Conservation (phyloP, 345 rosid species). For the Brassica rapa region DNA sequence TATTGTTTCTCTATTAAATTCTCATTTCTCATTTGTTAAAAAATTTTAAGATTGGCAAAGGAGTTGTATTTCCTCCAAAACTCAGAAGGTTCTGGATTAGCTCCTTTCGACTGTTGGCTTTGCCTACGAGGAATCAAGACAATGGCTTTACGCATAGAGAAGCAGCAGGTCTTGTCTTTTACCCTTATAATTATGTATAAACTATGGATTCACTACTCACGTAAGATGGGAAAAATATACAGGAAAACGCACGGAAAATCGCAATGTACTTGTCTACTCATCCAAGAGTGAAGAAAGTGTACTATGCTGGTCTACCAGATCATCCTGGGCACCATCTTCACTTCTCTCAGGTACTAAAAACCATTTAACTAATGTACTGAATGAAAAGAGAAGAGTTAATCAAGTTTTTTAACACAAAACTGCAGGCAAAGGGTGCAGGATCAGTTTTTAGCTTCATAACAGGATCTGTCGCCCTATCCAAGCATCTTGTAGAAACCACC, state of each 20-base stretch:
- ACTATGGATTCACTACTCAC: not conserved
- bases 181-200: not conserved
- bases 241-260: conserved; percentile 90
- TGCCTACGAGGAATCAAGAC: conserved; percentile 93
- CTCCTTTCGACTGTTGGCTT: conserved; percentile 98
- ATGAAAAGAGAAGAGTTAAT: not conserved
- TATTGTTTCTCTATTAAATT: not conserved
- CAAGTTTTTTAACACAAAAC: conserved; percentile 1
- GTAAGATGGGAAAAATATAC: not conserved
- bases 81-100: conserved; percentile 92
- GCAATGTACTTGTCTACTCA: conserved; percentile 81
- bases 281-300: conserved; percentile 81
- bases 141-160: conserved; percentile 88
- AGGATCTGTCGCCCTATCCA: conserved; percentile 84
- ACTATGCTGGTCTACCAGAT: conserved; percentile 80
- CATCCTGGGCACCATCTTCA: conserved; percentile 88
- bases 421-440: conserved; percentile 95
- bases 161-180: conserved; percentile 71
- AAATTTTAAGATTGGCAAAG: conserved; percentile 65
- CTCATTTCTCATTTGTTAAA: not conserved
- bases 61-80: conserved; percentile 89
- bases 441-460: conserved; percentile 92
- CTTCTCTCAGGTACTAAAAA: conserved; percentile 72
- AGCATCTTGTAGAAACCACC: conserved; percentile 84
- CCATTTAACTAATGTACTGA: not conserved